phyloP scores from a whole-genome alignment of 1,139 yeast species.

The Wickerhamomyces sp. region DNA sequence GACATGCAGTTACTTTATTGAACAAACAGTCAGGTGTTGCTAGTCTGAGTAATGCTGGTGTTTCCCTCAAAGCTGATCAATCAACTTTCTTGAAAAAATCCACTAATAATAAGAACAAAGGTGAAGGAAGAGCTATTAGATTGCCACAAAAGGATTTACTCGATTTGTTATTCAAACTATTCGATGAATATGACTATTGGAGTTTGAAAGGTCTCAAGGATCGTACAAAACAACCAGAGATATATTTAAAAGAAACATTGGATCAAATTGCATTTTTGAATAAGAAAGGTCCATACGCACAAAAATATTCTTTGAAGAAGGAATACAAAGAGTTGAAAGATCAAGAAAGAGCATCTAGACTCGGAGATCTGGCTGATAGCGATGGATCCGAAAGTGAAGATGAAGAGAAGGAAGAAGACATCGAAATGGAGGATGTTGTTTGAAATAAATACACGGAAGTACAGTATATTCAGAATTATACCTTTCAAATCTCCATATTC shows the following conservation, averaged over 20 bases:
- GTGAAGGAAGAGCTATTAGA: conserved; percentile 88
- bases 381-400: conserved; percentile 43
- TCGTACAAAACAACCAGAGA: conserved; percentile 93
- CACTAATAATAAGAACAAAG: conserved; percentile 37
- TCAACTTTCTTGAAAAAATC: conserved; percentile 56
- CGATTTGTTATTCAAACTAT: conserved; percentile 80
- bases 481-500: no score
- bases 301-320: conserved; percentile 83
- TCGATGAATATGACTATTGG: conserved; percentile 97
- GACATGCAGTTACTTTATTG: conserved; percentile 74
- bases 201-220: conserved; percentile 90
- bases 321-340: conserved; percentile 82
- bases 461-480: no score
- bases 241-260: conserved; percentile 82
- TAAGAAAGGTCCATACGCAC: conserved; percentile 93
- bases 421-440: conserved; percentile 37
- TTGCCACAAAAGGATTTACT: conserved; percentile 90
- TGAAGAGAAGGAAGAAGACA: conserved; percentile 31
- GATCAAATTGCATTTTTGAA: conserved; percentile 87
- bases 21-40: conserved; percentile 80
- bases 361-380: conserved; percentile 52
- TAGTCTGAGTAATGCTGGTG: conserved; percentile 78
- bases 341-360: conserved; percentile 64
- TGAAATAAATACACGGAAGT: no score
- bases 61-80: conserved; percentile 64